Conservation (phyloP, 2,329 filamentous ascomycete species). For the Botryotinia globosa region DNA sequence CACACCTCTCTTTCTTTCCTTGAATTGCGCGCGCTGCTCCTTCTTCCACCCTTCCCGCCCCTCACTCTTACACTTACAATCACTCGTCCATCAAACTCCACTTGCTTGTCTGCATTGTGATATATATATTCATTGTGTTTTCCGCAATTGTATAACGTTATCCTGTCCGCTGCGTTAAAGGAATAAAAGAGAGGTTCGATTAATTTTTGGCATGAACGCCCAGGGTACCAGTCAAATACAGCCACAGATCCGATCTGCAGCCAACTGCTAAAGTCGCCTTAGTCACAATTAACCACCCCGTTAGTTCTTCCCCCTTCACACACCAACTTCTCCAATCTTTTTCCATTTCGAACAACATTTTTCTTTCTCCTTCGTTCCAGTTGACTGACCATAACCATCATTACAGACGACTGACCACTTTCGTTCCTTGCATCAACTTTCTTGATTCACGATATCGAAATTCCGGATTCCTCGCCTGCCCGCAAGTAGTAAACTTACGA, state of each 20-base stretch:
- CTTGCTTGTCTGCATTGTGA: conserved; percentile 15
- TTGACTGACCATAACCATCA: conserved; percentile 18
- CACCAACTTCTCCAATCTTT: conserved; percentile 9
- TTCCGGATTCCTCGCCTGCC: conserved; percentile 22
- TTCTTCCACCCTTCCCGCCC: conserved; percentile 17
- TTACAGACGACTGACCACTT: conserved; percentile 26
- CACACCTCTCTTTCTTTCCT: conserved; percentile 11
- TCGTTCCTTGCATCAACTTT: conserved; percentile 26
- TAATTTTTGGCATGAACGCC: conserved; percentile 16
- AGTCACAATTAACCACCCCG: conserved; percentile 2
- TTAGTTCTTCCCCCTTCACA: conserved; percentile 10
- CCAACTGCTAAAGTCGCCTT: conserved; percentile 7
- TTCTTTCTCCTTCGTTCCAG: conserved; percentile 15
- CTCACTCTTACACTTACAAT: conserved; percentile 7
- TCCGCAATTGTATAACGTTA: conserved; percentile 9
- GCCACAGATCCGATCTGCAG: conserved; percentile 20
- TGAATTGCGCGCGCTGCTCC: conserved; percentile 14
- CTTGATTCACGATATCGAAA: conserved; percentile 22
- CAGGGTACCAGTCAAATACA: conserved; percentile 13
- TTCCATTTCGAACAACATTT: conserved; percentile 4
- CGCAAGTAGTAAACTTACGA: conserved; percentile 13
- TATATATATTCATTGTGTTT: conserved; percentile 16
- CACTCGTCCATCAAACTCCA: not conserved
- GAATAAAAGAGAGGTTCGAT: not conserved
- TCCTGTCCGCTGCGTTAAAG: not conserved